A percentile compares a stretch with the other conserved stretches of the same genome.
Conservation (phyloP, 2,329 filamentous ascomycete species). For the Didymella exigua region DNA sequence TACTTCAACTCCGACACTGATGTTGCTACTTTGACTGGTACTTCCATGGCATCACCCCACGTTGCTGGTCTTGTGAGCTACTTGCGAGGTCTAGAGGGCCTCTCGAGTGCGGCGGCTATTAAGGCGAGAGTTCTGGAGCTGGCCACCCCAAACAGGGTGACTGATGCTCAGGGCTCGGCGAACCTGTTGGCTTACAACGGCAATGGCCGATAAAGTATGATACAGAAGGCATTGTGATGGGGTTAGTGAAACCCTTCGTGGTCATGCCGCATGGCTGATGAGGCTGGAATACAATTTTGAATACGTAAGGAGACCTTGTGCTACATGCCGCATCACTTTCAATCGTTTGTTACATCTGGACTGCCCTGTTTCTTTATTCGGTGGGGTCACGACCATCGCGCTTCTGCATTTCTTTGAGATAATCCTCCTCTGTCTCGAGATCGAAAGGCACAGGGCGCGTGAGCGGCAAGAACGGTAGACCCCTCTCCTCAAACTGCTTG, state of each 20-base stretch:
- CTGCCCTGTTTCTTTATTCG: background rate
- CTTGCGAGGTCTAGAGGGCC: constrained; percentile 61
- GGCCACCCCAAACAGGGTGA: constrained; percentile 29
- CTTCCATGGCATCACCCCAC: constrained; percentile 71
- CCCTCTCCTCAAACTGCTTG: constrained; percentile 57
- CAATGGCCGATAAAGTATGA: constrained; percentile 20
- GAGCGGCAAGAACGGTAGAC: constrained; percentile 58
- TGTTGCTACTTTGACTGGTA: constrained; percentile 59
- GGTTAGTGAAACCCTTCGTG: too few species aligned
- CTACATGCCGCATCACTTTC: too few species aligned
- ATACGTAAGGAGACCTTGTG: too few species aligned
- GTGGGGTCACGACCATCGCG: constrained; percentile 22
- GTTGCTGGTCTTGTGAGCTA: constrained; percentile 72
- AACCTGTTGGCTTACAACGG: constrained; percentile 42
- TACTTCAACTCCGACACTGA: constrained; percentile 52
- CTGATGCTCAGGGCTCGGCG: constrained; percentile 24
- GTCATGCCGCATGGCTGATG: too few species aligned
- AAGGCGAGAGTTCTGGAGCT: constrained; percentile 30
- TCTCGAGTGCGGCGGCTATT: constrained; percentile 22
- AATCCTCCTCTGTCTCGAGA: constrained; percentile 58
- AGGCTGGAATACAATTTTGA: too few species aligned
- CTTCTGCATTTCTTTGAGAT: constrained; percentile 50
- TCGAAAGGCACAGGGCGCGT: constrained; percentile 61
- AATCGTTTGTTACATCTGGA: background rate
- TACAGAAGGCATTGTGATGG: too few species aligned